Evolutionary conservation across 495 filamentous ascomycete species (phyloP), one percentile per base, ranked within the genome.

Genomic region (Aspergillus avenaceus): DNA sequence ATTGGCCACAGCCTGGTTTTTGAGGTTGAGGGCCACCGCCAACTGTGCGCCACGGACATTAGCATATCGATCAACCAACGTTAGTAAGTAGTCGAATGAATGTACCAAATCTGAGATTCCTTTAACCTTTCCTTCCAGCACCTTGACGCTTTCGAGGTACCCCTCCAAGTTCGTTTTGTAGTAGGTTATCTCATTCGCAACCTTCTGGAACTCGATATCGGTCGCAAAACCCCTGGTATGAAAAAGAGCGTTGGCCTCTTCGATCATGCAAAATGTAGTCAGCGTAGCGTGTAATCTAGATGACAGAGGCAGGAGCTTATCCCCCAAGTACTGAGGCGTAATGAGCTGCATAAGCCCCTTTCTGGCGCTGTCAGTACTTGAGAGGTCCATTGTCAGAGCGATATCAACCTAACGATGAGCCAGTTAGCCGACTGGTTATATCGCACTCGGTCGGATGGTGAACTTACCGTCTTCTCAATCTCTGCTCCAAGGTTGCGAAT

Each of bases 21-120:
- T 71, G 3, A 70, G 52, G 32, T 67, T 58, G 5, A 60, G 45
- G 26, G 70, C 58, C 5, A 56, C 51, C 1, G 55, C 49, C 19
- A 59, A 23, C 45, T 62, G 60, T 9, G 61, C 64, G 47, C 24
- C 21, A 38, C 31, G 3, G 26, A 2, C 5, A 9, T 38, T 14
- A 52, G 24, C 45, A 58, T 50, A 38, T 31, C 25, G 3, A 18
- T 12, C 8, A 21, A 32, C 11, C n/a, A 18, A n/a, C 28, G 9
- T 34, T 21, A 22, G 63, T 5, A 52, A 19, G 37, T 58, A 51
- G 48, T 61, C 62, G 13, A 57, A 41, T 18, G 23, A 53, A 26
- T 41, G 16, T 48, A 59, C 56, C 24, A 63, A 38, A 29, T 57
- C 36, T 5, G 54, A 57, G 12, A 57, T 49, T 4, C 46, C 56